Conservation (phyloP, 345 rosid species). For the Eucalyptus curtisii region DNA sequence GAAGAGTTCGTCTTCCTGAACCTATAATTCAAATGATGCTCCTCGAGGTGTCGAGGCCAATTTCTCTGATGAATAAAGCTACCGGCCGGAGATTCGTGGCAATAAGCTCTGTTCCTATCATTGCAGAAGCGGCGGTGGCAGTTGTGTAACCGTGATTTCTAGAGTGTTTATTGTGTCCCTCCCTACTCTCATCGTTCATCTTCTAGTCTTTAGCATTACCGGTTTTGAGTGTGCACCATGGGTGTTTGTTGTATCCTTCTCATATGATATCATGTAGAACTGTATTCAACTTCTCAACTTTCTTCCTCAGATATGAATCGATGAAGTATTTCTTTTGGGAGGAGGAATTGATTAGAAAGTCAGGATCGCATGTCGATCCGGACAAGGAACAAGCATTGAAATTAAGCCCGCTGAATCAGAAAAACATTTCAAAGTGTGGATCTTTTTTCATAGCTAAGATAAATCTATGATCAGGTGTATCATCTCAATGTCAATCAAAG, state of each 20-base stretch:
- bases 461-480: not conserved
- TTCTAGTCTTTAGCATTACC: not conserved
- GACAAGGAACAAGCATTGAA: not conserved
- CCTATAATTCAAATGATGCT: not conserved
- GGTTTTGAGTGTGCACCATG: not conserved
- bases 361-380: not conserved
- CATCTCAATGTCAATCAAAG: not conserved
- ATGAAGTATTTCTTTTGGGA: not conserved
- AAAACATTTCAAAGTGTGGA: not conserved
- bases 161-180: not conserved
- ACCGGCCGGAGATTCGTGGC: not conserved
- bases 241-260: not conserved
- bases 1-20: constrained; percentile 78
- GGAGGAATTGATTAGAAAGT: not conserved
- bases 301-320: not conserved
- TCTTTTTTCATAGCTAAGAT: not conserved
- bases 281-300: not conserved
- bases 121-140: not conserved
- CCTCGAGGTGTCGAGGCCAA: not conserved
- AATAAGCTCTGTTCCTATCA: not conserved
- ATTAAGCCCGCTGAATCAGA: not conserved
- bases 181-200: not conserved
- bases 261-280: not conserved
- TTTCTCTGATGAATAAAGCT: not conserved
- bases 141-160: not conserved